Percentiles rank a stretch among this genome's conserved stretches.
Evolutionary conservation across 2,329 filamentous ascomycete genomes (phyloP).

Genomic region (Hymenoscyphus fraxineus): DNA sequence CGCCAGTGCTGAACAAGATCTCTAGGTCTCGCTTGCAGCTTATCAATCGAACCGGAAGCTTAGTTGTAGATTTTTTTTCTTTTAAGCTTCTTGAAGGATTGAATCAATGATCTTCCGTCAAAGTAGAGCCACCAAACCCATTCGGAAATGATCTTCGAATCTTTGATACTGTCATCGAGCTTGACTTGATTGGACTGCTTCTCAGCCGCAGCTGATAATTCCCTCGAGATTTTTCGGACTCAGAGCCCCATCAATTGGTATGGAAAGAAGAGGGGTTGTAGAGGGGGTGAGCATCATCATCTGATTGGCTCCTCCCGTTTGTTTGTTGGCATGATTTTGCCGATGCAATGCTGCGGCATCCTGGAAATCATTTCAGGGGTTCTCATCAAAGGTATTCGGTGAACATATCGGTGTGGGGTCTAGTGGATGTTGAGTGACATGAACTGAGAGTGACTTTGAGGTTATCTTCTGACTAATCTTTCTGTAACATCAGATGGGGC

Average conservation of each 20-base stretch:
- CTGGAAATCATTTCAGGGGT: background rate
- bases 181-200: constrained; percentile 1
- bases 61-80: background rate
- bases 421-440: background rate
- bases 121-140: background rate
- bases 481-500: background rate
- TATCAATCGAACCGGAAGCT: background rate
- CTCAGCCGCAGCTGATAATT: constrained; percentile 14
- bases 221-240: background rate
- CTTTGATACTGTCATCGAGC: background rate
- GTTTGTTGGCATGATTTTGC: background rate
- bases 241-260: background rate
- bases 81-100: constrained; percentile 3
- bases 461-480: background rate
- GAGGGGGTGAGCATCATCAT: background rate
- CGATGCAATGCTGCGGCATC: background rate
- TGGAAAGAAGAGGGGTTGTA: background rate
- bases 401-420: background rate
- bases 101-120: too few relatives aligned
- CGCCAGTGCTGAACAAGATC: background rate
- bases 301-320: background rate
- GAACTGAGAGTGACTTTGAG: background rate
- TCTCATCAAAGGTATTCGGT: background rate
- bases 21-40: background rate
- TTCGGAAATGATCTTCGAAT: background rate